phyloP scores from a whole-genome alignment of 495 filamentous ascomycete genomes.

The Filosporella fistucella region DNA sequence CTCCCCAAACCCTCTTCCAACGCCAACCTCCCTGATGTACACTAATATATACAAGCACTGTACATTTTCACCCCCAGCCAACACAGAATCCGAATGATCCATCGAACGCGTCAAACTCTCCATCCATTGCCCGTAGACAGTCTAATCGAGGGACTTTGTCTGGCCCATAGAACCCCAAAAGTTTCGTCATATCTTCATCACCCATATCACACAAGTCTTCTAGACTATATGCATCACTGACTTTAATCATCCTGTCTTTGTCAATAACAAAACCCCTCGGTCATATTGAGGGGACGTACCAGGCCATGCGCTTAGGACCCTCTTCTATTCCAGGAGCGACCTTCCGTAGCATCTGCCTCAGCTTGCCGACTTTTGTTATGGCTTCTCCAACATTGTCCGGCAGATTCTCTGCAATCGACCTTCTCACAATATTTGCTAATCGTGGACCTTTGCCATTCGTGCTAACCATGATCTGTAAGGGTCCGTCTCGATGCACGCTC shows the following conservation, averaged over 20 bases:
- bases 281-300: slow-evolving; percentile 43
- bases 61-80: slow-evolving; percentile 27
- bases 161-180: slow-evolving; percentile 65
- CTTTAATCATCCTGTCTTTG: slow-evolving; percentile 68
- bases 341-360: slow-evolving; percentile 74
- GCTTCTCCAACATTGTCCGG: slow-evolving; percentile 76
- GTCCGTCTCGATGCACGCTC: slow-evolving; percentile 89
- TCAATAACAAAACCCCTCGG: background rate
- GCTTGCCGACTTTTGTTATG: slow-evolving; percentile 72
- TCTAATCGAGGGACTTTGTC: slow-evolving; percentile 41
- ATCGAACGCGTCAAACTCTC: slow-evolving; percentile 45
- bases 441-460: slow-evolving; percentile 97
- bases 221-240: slow-evolving; percentile 83
- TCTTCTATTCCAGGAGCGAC: slow-evolving; percentile 68
- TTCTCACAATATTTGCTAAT: slow-evolving; percentile 79
- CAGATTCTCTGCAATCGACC: slow-evolving; percentile 72
- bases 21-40: background rate
- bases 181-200: slow-evolving; percentile 75
- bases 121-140: slow-evolving; percentile 45
- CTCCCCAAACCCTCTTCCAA: background rate
- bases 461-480: slow-evolving; percentile 95
- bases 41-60: background rate
- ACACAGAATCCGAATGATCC: slow-evolving; percentile 55
- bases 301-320: slow-evolving; percentile 87
- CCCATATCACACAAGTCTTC: slow-evolving; percentile 83